Conservation (phyloP, 1,139 yeast genomes). For the Taiozyma sp. region DNA sequence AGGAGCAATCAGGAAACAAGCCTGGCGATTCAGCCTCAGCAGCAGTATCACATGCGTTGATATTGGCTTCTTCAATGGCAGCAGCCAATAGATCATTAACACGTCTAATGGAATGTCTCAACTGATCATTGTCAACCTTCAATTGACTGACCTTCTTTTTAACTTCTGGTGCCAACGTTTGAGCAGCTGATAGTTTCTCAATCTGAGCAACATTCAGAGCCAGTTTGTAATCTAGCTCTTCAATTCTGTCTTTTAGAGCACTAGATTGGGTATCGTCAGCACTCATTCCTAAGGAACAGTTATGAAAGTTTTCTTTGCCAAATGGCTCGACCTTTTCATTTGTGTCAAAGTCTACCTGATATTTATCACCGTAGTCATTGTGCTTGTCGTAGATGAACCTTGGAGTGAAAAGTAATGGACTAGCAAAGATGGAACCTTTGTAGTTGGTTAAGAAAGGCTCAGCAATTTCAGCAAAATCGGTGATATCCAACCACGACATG, state of each 20-base stretch:
- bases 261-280: slow-evolving; percentile 1
- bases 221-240: slow-evolving; percentile 22
- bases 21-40: slow-evolving; percentile 5
- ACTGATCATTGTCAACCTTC: slow-evolving; percentile 22
- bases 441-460: slow-evolving; percentile 24
- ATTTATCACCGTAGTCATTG: slow-evolving; percentile 38
- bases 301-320: slow-evolving; percentile 51
- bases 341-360: slow-evolving; percentile 30
- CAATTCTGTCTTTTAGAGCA: slow-evolving; percentile 21
- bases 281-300: slow-evolving; percentile 34
- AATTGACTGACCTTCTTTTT: slow-evolving; percentile 12
- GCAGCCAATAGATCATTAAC: slow-evolving; percentile 33
- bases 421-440: slow-evolving; percentile 51
- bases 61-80: slow-evolving; percentile 4
- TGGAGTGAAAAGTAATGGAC: slow-evolving; percentile 71
- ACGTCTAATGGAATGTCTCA: slow-evolving; percentile 27
- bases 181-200: background rate
- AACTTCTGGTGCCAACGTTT: slow-evolving; percentile 1
- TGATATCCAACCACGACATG: slow-evolving; percentile 68
- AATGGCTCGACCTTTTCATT: slow-evolving; percentile 29
- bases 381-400: slow-evolving; percentile 72
- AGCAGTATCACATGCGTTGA: slow-evolving; percentile 1
- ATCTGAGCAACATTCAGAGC: slow-evolving; percentile 9
- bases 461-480: slow-evolving; percentile 77
- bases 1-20: slow-evolving; percentile 11